A percentile compares a stretch with the other conserved stretches of the same genome.
phyloP scores from a whole-genome alignment of 2,329 filamentous ascomycete genomes.

The Fusarium bactridioides region DNA sequence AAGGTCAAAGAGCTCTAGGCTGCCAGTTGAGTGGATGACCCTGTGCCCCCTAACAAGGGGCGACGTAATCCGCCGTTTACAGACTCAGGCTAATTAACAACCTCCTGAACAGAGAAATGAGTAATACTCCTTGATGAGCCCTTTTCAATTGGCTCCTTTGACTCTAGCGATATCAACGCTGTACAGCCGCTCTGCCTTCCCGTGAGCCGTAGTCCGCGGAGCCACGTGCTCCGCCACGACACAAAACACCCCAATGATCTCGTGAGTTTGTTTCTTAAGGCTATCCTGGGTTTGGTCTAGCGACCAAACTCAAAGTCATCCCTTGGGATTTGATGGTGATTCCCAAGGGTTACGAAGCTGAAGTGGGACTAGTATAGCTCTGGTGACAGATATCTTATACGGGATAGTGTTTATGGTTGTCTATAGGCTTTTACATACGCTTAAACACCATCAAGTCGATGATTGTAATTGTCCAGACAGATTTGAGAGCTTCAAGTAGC shows the following conservation, averaged over 20 bases:
- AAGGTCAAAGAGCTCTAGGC: no score
- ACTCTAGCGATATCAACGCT: background rate
- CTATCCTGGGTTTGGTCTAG: background rate
- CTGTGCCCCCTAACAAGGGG: background rate
- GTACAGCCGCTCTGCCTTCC: background rate
- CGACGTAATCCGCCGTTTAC: background rate
- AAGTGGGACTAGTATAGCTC: background rate
- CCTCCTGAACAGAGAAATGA: background rate
- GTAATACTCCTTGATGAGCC: background rate
- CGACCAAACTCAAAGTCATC: background rate
- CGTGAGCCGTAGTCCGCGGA: no score
- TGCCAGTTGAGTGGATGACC: no score
- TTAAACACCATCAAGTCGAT: background rate
- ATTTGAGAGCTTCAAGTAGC: no score
- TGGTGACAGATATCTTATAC: rapidly evolving
- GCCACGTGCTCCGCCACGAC: background rate
- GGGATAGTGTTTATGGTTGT: background rate
- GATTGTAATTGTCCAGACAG: no score
- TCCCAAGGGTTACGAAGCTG: background rate
- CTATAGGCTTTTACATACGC: background rate
- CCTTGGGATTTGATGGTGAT: background rate
- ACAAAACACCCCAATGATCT: background rate
- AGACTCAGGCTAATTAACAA: background rate
- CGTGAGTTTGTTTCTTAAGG: background rate
- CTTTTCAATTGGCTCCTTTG: background rate